phyloP scores from a whole-genome alignment of 257 asterid species.

The Plantago elongata region DNA sequence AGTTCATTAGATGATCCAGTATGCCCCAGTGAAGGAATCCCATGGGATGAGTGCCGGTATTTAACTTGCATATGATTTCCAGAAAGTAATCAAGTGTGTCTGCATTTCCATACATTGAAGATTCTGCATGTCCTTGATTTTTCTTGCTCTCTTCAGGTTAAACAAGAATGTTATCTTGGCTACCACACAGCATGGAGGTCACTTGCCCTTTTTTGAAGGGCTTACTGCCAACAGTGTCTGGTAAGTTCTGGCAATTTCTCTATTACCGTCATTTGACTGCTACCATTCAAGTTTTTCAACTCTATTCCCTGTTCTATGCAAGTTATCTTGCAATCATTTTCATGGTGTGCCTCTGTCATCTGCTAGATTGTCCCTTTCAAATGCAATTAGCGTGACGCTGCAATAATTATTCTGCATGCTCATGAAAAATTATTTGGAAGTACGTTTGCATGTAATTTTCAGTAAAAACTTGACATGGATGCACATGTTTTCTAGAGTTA shows the following conservation, averaged over 20 bases:
- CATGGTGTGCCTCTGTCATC: too few species aligned
- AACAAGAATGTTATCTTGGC: slow-evolving; percentile 57
- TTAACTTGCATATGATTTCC: background rate
- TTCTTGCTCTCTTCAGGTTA: slow-evolving; percentile 34
- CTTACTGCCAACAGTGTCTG: slow-evolving; percentile 50
- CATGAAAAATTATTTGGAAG: too few species aligned
- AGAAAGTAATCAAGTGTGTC: background rate
- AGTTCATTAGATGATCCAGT: slow-evolving; percentile 87
- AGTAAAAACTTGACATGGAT: background rate
- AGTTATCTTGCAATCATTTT: too few species aligned
- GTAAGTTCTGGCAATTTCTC: slow-evolving; percentile 29
- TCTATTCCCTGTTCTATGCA: too few species aligned
- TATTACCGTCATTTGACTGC: background rate
- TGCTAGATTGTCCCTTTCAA: too few species aligned
- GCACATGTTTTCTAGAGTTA: too few species aligned
- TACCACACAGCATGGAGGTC: slow-evolving; percentile 70
- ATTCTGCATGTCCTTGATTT: background rate
- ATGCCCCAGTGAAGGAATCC: slow-evolving; percentile 88
- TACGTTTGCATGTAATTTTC: too few species aligned
- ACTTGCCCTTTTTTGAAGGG: slow-evolving; percentile 71
- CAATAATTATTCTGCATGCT: too few species aligned
- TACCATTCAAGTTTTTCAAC: too few species aligned
- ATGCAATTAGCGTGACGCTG: too few species aligned
- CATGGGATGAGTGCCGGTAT: slow-evolving; percentile 89
- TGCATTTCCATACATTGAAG: background rate